These are phyloP conservation scores for Corynascus novoguineensis DNA, from an alignment of 495 filamentous ascomycete genomes.

Conservation along the genomic window DNA sequence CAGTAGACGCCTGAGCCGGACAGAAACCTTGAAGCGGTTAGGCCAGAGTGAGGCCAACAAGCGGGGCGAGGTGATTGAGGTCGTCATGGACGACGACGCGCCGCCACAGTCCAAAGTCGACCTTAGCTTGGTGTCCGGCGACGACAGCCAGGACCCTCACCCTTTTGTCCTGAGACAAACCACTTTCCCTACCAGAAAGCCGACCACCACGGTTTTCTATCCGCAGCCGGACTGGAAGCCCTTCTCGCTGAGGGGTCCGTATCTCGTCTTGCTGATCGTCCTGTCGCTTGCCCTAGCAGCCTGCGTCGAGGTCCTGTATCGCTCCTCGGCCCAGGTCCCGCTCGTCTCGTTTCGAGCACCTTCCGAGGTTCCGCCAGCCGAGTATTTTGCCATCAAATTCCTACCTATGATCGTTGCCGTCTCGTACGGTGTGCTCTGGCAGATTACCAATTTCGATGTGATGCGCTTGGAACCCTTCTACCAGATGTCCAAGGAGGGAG, in stretches of 20 bases:
- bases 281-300: slow-evolving; percentile 52
- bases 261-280: slow-evolving; percentile 49
- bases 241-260: slow-evolving; percentile 62
- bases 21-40: slow-evolving; percentile 36
- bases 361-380: slow-evolving; percentile 41
- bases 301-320: slow-evolving; percentile 56
- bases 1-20: slow-evolving; percentile 22
- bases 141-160: slow-evolving; percentile 11
- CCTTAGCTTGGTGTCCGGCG: slow-evolving; percentile 40
- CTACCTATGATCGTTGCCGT: slow-evolving; percentile 64
- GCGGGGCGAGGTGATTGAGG: slow-evolving; percentile 46
- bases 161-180: slow-evolving; percentile 21
- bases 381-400: slow-evolving; percentile 69
- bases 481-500: slow-evolving; percentile 59
- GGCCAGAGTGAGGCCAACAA: slow-evolving; percentile 49
- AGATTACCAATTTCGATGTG: slow-evolving; percentile 67
- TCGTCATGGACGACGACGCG: slow-evolving; percentile 44
- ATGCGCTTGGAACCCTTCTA: slow-evolving; percentile 70
- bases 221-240: slow-evolving; percentile 67
- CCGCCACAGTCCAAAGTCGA: slow-evolving; percentile 30
- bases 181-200: slow-evolving; percentile 26
- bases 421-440: slow-evolving; percentile 68
- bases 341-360: slow-evolving; percentile 50
- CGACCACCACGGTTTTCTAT: slow-evolving; percentile 44
- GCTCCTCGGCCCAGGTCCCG: slow-evolving; percentile 42